Conservation (phyloP, 2,329 filamentous ascomycete species). For the Aspergillus fumigatus region DNA sequence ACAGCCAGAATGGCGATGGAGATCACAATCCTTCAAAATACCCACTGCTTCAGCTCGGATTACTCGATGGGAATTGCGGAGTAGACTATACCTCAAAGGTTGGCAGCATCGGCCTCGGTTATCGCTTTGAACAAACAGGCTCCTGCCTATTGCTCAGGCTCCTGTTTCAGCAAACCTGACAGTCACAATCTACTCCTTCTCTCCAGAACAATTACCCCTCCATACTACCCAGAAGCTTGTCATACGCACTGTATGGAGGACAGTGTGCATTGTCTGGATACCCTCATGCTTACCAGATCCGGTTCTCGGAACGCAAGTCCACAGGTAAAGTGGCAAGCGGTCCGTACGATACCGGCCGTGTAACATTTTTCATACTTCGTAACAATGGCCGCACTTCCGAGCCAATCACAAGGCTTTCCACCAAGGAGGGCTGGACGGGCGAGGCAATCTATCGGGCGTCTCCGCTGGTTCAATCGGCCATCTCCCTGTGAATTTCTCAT, state of each 20-base stretch:
- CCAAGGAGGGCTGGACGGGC: not conserved
- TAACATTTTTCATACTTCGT: not conserved
- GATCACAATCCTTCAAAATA: not conserved
- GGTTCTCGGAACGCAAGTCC: not conserved
- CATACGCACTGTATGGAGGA: constrained; percentile 3
- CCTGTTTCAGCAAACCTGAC: not conserved
- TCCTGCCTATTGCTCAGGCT: not conserved
- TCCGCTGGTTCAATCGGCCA: not conserved
- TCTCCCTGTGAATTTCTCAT: not conserved
- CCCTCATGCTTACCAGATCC: not conserved
- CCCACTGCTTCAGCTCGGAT: not conserved
- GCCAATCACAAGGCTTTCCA: not conserved
- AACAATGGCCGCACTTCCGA: not conserved
- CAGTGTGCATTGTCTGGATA: not conserved
- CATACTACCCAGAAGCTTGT: not conserved
- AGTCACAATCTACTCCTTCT: not conserved
- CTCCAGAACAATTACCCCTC: no score
- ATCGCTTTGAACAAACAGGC: not conserved
- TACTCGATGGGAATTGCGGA: not conserved
- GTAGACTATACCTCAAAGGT: not conserved
- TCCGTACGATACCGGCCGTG: not conserved
- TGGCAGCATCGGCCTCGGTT: not conserved
- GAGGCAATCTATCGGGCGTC: not conserved
- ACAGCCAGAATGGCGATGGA: not conserved
- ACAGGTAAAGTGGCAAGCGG: not conserved